Evolutionary conservation across 176 grass and related monocot genomes (phyloP), one percentile per base, ranked within the genome.

Genomic region (Ensete glaucum): DNA sequence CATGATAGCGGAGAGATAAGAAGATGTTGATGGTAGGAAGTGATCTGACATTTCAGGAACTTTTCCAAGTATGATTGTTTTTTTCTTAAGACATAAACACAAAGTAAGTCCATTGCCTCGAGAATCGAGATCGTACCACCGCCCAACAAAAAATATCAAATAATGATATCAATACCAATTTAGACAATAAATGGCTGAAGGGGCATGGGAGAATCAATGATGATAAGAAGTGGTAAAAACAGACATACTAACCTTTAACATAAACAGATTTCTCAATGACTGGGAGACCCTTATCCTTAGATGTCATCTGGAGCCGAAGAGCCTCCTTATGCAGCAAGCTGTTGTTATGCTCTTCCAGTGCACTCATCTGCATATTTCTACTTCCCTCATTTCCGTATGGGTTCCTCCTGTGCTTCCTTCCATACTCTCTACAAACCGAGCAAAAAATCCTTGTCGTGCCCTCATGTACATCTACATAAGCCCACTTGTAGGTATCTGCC

Each of bases 361-460:
- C 96, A 63, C 96, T 99, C 96, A 99, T 99, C 83, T 99, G 96
- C 96, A 99, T 99, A 81, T 99, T 99, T 84, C 86, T 93, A 86
- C 95, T 99, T 74, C 95, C 95, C 78, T 99, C 95, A 53, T 99
- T 94, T 4, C 95, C 95, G 69, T 99, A 99, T n/a, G 95, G 95
- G 69, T 99, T 99, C 83, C 91, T 83, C 66, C 91, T 83, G 73
- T 99, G 91, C 80, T 99, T 99, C 79, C 95, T 88, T 17, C 95
- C 95, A 19, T 91, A 99, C 75, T 94, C 91, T 84, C 87, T 99
- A 86, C 95, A 99, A 34, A 99, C 81, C 1, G 95, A 91, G 82
- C 95, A 99, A 82, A 94, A 99, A 79, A 99, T 91, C 64, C 91
- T 88, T 81, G 81, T 87, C 66, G 86, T 99, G 79, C 73, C 89